Base-by-base conservation (phyloP, 176 grass and related monocot genomes). In the Lolium rigidum region DNA sequence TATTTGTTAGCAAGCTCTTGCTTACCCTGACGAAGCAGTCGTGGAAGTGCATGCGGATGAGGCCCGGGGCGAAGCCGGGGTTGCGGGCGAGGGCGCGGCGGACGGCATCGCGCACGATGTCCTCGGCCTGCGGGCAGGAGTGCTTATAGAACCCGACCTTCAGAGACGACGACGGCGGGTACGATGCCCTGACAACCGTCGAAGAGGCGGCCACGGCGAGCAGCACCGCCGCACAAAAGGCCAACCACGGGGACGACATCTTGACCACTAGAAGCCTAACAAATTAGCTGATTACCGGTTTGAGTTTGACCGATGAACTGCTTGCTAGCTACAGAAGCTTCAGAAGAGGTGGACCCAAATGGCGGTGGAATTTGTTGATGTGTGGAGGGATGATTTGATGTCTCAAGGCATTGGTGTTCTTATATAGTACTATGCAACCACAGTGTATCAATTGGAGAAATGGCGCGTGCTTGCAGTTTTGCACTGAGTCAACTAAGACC, bases 41-140 rank as follows among this genome's bases (percentile, higher is more conserved):
- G 54, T 97, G 94, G 81, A 97, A 97, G 59, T 94, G 92, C 85
- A 97, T 90, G 20, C 95, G 84, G 89, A 97, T 89, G 22, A 97
- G 83, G 0, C 87, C 87, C 5, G 90, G 92, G 24, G 74, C 89
- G 13, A 95, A 39, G 20, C 90, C 93, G 0, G 87, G 38, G 4
- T 93, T 43, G 0, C 74, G 18, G 26, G 74, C 80, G 20, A 92
- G 1, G 18, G 65, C 88, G 47, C 77, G 67, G 7, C 73, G 48
- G 25, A 97, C 88, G 58, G 90, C 92, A 35, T 84, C 20, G 22
- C 87, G 90, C 18, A 97, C 85, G 82, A 94, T 93, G 16, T 25
- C 60, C 85, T 97, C 95, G 0, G 87, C 95, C 4, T 78, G 62
- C 2, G 92, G 95, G 69, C 95, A 97, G 3, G 74, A 66, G 6